Evolutionary conservation across 2,329 filamentous ascomycete species (phyloP), one percentile per base, ranked within the genome.

Genomic region (Neofusicoccum kwambonambiense): DNA sequence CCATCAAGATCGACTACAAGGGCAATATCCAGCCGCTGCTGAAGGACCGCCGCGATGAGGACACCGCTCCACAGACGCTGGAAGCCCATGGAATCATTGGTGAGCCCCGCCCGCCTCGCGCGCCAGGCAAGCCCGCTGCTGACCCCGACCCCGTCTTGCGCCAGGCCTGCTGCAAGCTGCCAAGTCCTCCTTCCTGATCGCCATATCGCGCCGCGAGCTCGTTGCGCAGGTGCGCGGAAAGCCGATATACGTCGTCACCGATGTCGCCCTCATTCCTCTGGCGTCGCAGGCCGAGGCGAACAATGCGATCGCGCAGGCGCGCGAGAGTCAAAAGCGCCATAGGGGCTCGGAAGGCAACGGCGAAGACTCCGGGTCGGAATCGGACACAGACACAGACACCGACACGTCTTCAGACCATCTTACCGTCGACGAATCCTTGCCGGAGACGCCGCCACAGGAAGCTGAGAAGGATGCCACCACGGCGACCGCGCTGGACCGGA

Each of bases 201-300:
- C 92, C 11, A 96, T 99, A 71, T 93, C 90, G 22, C 87, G 88
- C 65, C 90, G 94, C 52, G 87, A 96, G 72, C 91, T 96, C 76
- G 93, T 98, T 57, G 95, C 95, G 3, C 89, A 93, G 68, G 88
- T 98, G 57, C 88, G 89, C 68, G 92, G 92, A 5, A 89, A 86
- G 64, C 89, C 93, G 0, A 82, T 98, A 64, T 99, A 96, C 76
- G 89, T 92, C 44, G 87, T 97, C 66, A 95, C 90, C 49, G 92
- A 96, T 70, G 91, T 98, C 37, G 90, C 92, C 6, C 81, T 98
- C n/a, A 96, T 96, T 5, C 95, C 95, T 0, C 88, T 95, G 62
- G 86, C 89, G 2, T 94, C 90, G 5, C 89, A 89, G 71, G 75
- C 78, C 45, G 92, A 96, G 49, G 93, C 94, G 4, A 83, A 87